Conservation (phyloP, 805 yeast genomes). For the Yarrowia deformans region DNA sequence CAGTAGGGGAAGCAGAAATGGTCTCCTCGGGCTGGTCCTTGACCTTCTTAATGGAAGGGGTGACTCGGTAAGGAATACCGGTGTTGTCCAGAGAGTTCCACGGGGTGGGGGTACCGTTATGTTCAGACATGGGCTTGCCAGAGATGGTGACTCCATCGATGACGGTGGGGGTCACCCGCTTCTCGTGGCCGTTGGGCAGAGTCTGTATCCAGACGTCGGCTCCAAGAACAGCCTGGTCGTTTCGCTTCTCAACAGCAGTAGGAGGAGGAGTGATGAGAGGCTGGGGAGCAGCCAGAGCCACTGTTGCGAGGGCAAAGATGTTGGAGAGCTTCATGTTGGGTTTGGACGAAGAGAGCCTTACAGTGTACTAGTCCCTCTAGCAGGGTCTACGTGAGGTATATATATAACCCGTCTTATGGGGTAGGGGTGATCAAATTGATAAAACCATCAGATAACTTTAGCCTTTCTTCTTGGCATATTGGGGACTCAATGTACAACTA, state of each 20-base stretch:
- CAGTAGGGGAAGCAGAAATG: constrained; percentile 55
- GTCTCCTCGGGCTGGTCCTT: constrained; percentile 46
- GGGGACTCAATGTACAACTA: constrained; percentile 27
- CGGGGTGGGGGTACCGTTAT: constrained; percentile 51
- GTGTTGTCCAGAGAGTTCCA: constrained; percentile 57
- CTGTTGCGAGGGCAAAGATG: constrained; percentile 26
- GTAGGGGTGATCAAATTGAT: constrained; percentile 37
- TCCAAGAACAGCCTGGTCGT: constrained; percentile 36
- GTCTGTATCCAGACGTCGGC: constrained; percentile 43
- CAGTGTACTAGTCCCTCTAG: not conserved
- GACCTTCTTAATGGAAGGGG: constrained; percentile 52
- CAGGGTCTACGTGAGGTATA: not conserved
- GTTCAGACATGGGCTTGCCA: constrained; percentile 51
- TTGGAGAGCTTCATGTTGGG: constrained; percentile 9
- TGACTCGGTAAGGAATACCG: constrained; percentile 55
- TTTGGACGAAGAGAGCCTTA: not conserved
- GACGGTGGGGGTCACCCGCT: constrained; percentile 67
- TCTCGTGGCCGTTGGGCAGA: constrained; percentile 40
- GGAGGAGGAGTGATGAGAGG: constrained; percentile 34
- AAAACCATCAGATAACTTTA: constrained; percentile 36
- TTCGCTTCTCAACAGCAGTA: constrained; percentile 18
- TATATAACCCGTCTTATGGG: constrained; percentile 7
- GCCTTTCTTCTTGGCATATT: constrained; percentile 9
- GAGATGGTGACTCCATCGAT: constrained; percentile 64
- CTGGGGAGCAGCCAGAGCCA: constrained; percentile 36